A percentile compares a stretch with the other conserved stretches of the same genome.
Conservation (phyloP, 1,139 yeast genomes). For the Wickerhamiella infanticola region DNA sequence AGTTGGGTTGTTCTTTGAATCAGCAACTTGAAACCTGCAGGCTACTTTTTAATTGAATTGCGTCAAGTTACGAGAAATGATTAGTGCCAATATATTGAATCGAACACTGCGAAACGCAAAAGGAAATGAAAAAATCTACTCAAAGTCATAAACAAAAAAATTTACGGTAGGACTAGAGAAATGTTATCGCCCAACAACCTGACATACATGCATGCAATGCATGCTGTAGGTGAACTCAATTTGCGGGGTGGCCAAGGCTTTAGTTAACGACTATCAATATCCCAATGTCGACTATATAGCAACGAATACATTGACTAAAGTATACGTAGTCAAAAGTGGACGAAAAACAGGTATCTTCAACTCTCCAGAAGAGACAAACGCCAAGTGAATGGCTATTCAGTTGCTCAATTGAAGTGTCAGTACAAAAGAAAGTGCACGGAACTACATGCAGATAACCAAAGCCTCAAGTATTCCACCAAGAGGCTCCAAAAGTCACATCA, state of each 20-base stretch:
- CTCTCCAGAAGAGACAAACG: slow-evolving; percentile 30
- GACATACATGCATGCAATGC: no score
- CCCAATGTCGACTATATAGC: slow-evolving; percentile 10
- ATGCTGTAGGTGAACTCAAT: slow-evolving; percentile 23
- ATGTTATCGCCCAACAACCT: no score
- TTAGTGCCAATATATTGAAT: no score
- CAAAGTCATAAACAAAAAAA: no score
- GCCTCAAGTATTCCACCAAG: background rate
- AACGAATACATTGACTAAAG: slow-evolving; percentile 16
- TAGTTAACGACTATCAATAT: slow-evolving; percentile 17
- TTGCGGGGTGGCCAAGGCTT: slow-evolving; percentile 30
- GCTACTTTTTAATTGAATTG: no score
- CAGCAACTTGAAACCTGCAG: no score
- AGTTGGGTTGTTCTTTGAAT: no score
- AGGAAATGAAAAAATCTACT: no score
- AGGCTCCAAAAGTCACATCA: background rate
- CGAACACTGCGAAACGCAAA: no score
- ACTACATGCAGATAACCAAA: no score
- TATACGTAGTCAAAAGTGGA: slow-evolving; percentile 52
- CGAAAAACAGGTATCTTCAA: slow-evolving; percentile 36
- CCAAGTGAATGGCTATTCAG: slow-evolving; percentile 37
- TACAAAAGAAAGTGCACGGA: background rate
- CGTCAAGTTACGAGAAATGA: no score
- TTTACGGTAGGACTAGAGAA: no score
- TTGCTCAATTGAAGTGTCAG: slow-evolving; percentile 34